Evolutionary conservation across 139 green algal species (phyloP).

Genomic region (Picochlorum sp.): DNA sequence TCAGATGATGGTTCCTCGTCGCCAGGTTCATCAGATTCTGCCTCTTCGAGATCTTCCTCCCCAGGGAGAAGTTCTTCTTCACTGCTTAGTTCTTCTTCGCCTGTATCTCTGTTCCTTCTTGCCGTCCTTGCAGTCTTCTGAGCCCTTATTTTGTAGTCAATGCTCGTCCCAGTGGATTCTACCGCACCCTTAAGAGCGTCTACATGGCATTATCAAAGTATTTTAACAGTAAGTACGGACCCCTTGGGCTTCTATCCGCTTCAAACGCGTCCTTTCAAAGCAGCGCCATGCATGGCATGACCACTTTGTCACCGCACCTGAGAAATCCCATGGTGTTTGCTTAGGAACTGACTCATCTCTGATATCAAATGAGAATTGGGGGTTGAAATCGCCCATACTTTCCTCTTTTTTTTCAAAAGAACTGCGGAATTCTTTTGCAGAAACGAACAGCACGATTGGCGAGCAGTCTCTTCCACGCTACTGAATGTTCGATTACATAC

Average conservation of each 20-base stretch:
- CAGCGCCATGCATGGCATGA: not conserved
- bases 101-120: conserved; percentile 17
- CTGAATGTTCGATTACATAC: too few species aligned
- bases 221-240: too few species aligned
- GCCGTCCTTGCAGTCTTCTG: conserved; percentile 5
- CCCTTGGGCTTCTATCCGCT: too few species aligned
- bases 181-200: conserved; percentile 44
- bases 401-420: not conserved
- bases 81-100: conserved; percentile 18
- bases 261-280: not conserved
- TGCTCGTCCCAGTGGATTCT: conserved; percentile 32
- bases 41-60: not conserved
- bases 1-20: conserved; percentile 19
- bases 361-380: conserved; percentile 57
- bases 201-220: conserved; percentile 8
- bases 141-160: conserved; percentile 43
- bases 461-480: too few species aligned
- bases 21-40: conserved; percentile 9
- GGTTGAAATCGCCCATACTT: conserved; percentile 45
- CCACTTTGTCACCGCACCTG: conserved; percentile 26
- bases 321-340: conserved; percentile 72
- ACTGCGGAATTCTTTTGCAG: too few species aligned
- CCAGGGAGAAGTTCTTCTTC: not conserved
- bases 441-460: too few species aligned
- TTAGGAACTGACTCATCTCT: conserved; percentile 14